Conservation (phyloP, 805 yeast species). For the Starmera quercuum region DNA sequence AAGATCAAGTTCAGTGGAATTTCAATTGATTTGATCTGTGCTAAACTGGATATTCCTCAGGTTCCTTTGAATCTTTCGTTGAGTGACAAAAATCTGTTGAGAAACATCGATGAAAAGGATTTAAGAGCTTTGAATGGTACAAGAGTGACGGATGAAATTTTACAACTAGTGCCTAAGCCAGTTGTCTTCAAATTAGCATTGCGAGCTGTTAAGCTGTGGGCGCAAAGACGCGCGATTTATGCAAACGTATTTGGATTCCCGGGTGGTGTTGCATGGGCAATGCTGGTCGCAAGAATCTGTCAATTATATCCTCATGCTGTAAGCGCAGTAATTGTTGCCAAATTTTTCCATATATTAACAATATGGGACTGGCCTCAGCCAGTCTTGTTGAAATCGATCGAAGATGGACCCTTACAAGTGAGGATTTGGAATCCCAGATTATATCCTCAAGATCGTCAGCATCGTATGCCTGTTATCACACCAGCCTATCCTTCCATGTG, state of each 20-base stretch:
- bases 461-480: conserved; percentile 95
- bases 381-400: conserved; percentile 83
- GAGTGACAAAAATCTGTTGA: conserved; percentile 75
- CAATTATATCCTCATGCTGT: conserved; percentile 96
- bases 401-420: conserved; percentile 95
- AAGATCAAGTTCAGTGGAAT: conserved; percentile 84
- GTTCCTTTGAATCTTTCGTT: conserved; percentile 70
- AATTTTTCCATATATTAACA: conserved; percentile 77
- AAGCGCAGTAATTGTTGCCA: conserved; percentile 82
- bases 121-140: conserved; percentile 90
- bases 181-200: conserved; percentile 88
- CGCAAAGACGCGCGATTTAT: conserved; percentile 88
- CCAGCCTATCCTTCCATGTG: conserved; percentile 99
- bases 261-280: conserved; percentile 99
- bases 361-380: conserved; percentile 99
- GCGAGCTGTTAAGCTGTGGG: conserved; percentile 94
- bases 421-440: conserved; percentile 94
- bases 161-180: conserved; percentile 85
- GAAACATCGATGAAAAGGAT: conserved; percentile 88
- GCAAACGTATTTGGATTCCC: conserved; percentile 96
- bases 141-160: conserved; percentile 91
- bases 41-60: conserved; percentile 74
- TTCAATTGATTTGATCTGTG: conserved; percentile 88
- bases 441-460: conserved; percentile 83
- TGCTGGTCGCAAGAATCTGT: conserved; percentile 96